A percentile compares a stretch with the other conserved stretches of the same genome.
Evolutionary conservation across 169 alveolate genomes (phyloP).

Genomic region (Cryptosporidium baileyi): DNA sequence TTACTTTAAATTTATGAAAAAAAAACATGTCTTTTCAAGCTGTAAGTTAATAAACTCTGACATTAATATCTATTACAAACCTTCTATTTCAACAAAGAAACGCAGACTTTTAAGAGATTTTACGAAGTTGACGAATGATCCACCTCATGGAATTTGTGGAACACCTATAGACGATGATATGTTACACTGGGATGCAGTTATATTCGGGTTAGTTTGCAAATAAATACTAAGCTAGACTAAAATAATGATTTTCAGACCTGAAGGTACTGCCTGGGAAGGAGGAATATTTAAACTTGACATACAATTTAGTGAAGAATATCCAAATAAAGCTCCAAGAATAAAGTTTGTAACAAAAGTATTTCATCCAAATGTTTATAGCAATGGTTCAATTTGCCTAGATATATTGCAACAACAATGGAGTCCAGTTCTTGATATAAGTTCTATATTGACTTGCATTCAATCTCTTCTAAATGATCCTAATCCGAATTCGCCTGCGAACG

Average conservation of each 20-base stretch:
- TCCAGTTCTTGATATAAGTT: conserved; percentile 85
- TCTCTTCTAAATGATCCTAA: conserved; percentile 85
- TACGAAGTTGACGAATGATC: conserved; percentile 77
- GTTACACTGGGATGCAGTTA: conserved; percentile 84
- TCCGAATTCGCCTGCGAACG: conserved; percentile 87
- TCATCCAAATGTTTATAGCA: conserved; percentile 86
- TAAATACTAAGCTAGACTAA: neutral
- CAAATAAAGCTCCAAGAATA: conserved; percentile 83
- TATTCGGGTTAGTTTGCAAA: conserved; percentile 77
- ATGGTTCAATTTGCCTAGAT: conserved; percentile 85
- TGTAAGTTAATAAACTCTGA: conserved; percentile 7
- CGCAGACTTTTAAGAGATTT: conserved; percentile 78
- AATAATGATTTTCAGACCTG: conserved; percentile 75
- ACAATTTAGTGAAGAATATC: conserved; percentile 84
- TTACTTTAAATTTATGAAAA: neutral
- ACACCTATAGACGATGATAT: conserved; percentile 82
- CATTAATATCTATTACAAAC: neutral
- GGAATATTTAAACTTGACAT: conserved; percentile 81
- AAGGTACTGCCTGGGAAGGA: conserved; percentile 87
- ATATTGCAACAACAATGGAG: conserved; percentile 86
- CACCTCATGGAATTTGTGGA: conserved; percentile 82
- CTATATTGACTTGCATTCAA: conserved; percentile 84
- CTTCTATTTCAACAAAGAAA: conserved; percentile 19
- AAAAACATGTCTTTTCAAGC: conserved; percentile 64
- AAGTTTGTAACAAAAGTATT: conserved; percentile 80